Conservation (phyloP, 2,329 filamentous ascomycete species). For the Neurospora crassa region DNA sequence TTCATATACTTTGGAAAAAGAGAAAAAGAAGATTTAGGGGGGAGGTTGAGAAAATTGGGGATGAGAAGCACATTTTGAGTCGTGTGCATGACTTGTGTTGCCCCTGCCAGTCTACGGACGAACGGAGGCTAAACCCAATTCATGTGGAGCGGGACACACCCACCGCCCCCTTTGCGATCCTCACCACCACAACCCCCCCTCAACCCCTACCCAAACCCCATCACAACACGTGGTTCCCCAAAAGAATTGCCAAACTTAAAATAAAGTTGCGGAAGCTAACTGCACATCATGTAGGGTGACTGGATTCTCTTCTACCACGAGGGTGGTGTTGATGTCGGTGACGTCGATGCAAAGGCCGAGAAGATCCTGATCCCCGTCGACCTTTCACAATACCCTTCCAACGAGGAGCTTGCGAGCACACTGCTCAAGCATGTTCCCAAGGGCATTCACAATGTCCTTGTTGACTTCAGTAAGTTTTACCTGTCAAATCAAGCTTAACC, state of each 20-base stretch:
- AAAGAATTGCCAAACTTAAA: neutral
- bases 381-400: constrained; percentile 87
- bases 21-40: constrained; percentile 3
- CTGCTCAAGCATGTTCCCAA: constrained; percentile 89
- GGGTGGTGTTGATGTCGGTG: constrained; percentile 97
- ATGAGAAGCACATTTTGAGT: constrained; percentile 1
- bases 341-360: constrained; percentile 98
- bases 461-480: constrained; percentile 66
- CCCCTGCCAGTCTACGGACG: constrained; percentile 24
- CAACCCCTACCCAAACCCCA: constrained; percentile 3
- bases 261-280: constrained; percentile 5
- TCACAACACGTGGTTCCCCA: neutral
- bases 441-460: constrained; percentile 94
- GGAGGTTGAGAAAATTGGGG: constrained; percentile 1
- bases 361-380: constrained; percentile 97
- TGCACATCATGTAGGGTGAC: constrained; percentile 59
- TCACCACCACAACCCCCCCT: neutral
- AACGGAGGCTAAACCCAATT: constrained; percentile 35
- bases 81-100: neutral
- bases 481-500: neutral
- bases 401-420: constrained; percentile 77
- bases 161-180: neutral
- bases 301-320: constrained; percentile 99
- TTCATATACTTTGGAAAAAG: constrained; percentile 1
- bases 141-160: constrained; percentile 2